phyloP scores from a whole-genome alignment of 257 asterid genomes.

The Nicotiana tomentosiformis region DNA sequence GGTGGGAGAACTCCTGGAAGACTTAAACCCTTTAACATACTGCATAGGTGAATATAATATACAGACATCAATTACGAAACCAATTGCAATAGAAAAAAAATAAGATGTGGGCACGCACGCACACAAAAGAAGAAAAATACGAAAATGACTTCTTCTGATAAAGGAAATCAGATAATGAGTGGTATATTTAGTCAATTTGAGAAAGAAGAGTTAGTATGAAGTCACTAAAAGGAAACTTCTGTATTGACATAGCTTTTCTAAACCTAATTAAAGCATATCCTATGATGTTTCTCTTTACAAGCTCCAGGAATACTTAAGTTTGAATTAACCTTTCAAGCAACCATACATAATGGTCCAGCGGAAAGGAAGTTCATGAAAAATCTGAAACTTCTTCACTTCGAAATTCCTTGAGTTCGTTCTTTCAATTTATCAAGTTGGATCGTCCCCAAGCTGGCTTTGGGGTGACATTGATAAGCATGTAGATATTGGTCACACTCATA shows the following conservation, averaged over 20 bases:
- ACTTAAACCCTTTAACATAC: slow-evolving; percentile 63
- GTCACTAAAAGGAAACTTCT: neutral
- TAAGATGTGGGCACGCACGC: neutral
- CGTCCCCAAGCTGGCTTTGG: neutral
- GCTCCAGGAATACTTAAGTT: neutral
- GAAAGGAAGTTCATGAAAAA: neutral
- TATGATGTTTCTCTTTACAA: neutral
- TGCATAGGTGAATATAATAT: slow-evolving; percentile 31
- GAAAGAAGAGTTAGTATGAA: neutral
- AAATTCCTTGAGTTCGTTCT: neutral
- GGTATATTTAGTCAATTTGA: neutral
- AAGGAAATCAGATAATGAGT: neutral
- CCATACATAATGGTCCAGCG: neutral
- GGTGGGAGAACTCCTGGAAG: slow-evolving; percentile 80
- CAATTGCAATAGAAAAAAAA: neutral
- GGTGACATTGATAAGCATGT: neutral
- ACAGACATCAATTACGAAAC: neutral
- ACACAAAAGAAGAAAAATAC: neutral
- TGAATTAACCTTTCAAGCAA: neutral
- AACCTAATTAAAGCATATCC: neutral
- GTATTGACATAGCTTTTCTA: neutral
- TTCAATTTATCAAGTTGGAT: neutral
- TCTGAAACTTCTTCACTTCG: neutral
- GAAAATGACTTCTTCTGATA: neutral
- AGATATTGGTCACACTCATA: neutral